Base-by-base conservation (phyloP, 345 rosid species). In the Erodium maritimum region DNA sequence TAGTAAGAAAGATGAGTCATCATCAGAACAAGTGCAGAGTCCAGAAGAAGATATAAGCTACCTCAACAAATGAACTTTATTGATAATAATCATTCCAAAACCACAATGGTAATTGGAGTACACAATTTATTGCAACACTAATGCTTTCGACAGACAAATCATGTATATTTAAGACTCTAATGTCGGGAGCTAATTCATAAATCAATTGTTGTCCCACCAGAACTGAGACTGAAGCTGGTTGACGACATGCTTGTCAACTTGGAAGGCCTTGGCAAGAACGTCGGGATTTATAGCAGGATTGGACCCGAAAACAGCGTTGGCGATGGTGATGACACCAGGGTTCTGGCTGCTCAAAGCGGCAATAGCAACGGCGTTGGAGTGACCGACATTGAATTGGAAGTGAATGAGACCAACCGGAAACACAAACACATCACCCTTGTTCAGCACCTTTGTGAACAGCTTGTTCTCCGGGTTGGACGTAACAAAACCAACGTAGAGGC, bases 371-470 rank as follows among this genome's bases (percentile, higher is more conserved):
- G 66, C 77, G 4, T 23, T 19, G 1, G 71, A 69, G 4, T 69
- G 62, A 17, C 73, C 68, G 1, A 73, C 18, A 19, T 73, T 69
- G 18, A 69, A 17, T 19, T 69, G 74, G 48, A 74, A 74, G 59
- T 74, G 78, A 57, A 74, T 64, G 16, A 60, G 23, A 17, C 75
- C 75, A 0, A 70, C 52, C 1, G 83, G 83, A 54, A 79, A 79
- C 57, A 79, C 83, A 52, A 79, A 75, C 2, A 75, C 78, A 16
- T 79, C 83, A 57, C n/a, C n/a, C n/a, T n/a, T n/a, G n/a, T n/a
- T n/a, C n/a, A n/a, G n/a, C n/a, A 11, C 75, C 83, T 60, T 79
- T 1, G 77, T 59, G 65, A 78, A 62, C 56, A 78, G 61, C 22
- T 68, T 78, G 23, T 62, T 59, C 11, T 58, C 61, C 0, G 63